These are phyloP conservation scores for Trichoderma koningiopsis DNA, from an alignment of 2,329 filamentous ascomycete genomes.

Conservation along the genomic window DNA sequence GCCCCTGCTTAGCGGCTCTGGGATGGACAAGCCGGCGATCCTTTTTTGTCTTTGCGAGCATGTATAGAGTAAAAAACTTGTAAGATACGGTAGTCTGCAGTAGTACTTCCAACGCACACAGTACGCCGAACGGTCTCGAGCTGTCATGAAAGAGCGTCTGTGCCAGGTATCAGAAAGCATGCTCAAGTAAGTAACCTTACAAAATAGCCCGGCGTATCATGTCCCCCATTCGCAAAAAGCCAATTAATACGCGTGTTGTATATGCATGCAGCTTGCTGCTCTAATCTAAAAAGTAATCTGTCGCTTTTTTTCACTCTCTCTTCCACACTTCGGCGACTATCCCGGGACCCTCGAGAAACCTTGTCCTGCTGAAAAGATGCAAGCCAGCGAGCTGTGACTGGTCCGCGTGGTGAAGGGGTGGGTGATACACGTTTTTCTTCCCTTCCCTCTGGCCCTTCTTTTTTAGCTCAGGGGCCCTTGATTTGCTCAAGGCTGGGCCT, in stretches of 20 bases:
- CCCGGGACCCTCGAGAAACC: background rate
- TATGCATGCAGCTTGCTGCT: background rate
- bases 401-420: background rate
- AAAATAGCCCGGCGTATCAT: background rate
- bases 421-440: background rate
- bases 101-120: background rate
- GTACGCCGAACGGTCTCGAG: background rate
- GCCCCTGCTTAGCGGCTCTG: background rate
- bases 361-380: constrained; percentile 13
- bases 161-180: background rate
- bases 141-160: background rate
- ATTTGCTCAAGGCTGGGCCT: background rate
- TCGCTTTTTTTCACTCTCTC: background rate
- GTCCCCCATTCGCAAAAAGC: background rate
- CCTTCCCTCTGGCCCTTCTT: background rate
- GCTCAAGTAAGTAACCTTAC: background rate
- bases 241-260: background rate
- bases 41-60: background rate
- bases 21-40: background rate
- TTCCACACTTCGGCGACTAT: constrained; percentile 2
- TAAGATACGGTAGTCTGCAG: background rate
- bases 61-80: background rate
- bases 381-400: background rate
- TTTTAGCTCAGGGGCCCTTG: constrained; percentile 17
- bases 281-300: background rate